Evolutionary conservation across 768 basidiomycete species (phyloP).

Genomic region (Phanerodontia chrysosporium): DNA sequence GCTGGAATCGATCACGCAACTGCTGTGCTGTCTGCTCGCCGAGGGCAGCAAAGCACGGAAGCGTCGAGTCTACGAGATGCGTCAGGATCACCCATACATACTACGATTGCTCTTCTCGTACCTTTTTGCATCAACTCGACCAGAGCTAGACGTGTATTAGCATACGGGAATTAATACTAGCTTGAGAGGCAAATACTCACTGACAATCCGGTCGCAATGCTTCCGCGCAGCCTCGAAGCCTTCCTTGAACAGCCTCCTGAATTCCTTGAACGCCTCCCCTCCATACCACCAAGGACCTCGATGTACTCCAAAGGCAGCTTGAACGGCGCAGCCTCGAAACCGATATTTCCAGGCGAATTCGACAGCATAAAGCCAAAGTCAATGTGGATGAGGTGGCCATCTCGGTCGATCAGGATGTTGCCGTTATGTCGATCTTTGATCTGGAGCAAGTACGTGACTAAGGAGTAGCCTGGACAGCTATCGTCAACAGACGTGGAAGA

Average conservation of each 20-base stretch:
- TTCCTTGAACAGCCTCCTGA: constrained; percentile 82
- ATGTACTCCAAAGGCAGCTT: constrained; percentile 94
- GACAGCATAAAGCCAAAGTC: constrained; percentile 98
- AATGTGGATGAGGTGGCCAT: constrained; percentile 93
- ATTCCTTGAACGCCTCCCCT: constrained; percentile 77
- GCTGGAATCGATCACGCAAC: constrained; percentile 91
- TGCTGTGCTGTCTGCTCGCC: constrained; percentile 88
- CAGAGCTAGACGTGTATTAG: constrained; percentile 44
- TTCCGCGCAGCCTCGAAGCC: constrained; percentile 93
- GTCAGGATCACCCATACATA: constrained; percentile 8
- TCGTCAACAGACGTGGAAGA: background rate
- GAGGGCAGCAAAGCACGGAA: constrained; percentile 87
- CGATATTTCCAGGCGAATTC: constrained; percentile 95
- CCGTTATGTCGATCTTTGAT: constrained; percentile 99
- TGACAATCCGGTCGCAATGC: constrained; percentile 94
- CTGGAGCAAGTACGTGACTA: constrained; percentile 94
- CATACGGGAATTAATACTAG: background rate
- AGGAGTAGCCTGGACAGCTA: constrained; percentile 75
- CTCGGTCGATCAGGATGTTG: constrained; percentile 92
- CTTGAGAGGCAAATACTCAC: constrained; percentile 37
- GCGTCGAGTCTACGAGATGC: constrained; percentile 61
- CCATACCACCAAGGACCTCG: constrained; percentile 87
- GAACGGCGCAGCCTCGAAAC: constrained; percentile 99
- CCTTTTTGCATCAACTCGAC: constrained; percentile 99
- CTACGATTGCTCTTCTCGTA: constrained; percentile 22